Evolutionary conservation across 2,329 filamentous ascomycete genomes (phyloP), one percentile per base, ranked within the genome.

Genomic region (Fusarium tanahbumbuense): DNA sequence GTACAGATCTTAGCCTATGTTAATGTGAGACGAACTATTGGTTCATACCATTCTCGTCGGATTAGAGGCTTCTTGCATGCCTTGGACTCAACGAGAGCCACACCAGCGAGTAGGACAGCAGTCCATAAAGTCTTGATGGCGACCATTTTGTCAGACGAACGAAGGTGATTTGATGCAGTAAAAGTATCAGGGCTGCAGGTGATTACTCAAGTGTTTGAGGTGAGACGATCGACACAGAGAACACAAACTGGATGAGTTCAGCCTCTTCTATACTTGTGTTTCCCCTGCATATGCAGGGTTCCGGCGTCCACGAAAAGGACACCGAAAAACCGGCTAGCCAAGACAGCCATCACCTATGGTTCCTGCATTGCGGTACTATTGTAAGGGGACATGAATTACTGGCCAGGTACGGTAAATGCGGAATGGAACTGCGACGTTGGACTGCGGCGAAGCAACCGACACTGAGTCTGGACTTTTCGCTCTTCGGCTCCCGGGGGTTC

Each of bases 31-130:
- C n/a, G n/a, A n/a, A n/a, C n/a, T n/a, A n/a, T n/a, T n/a, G n/a
- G n/a, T 10, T 10, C 49, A 1, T 60, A 49, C 65, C 68, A 71
- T 61, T 68, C 68, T 12, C 49, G 49, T 34, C 68, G 32, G 8
- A 71, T 22, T 6, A 68, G 41, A 16, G 68, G 64, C 7, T 65
- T 64, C 20, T 48, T 64, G 15, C 59, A 71, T 4, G 30, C 32
- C 20, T 52, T 52, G 28, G 60, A 52, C 3, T 68, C 52, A 7
- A 54, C 61, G 30, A 59, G 18, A 32, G 42, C 49, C 12, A 54
- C 53, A 4, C 53, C 42, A n/a, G 45, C 54, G 9, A 68, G 45
- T 2, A 68, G 41, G 40, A 54, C 49, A 28, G 44, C 32, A 18
- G 54, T 49, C 45, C 58, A 68, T 12, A 68, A n/a, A 20, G 65